phyloP scores from a whole-genome alignment of 257 asterid genomes.

The Cordia subcordata region DNA sequence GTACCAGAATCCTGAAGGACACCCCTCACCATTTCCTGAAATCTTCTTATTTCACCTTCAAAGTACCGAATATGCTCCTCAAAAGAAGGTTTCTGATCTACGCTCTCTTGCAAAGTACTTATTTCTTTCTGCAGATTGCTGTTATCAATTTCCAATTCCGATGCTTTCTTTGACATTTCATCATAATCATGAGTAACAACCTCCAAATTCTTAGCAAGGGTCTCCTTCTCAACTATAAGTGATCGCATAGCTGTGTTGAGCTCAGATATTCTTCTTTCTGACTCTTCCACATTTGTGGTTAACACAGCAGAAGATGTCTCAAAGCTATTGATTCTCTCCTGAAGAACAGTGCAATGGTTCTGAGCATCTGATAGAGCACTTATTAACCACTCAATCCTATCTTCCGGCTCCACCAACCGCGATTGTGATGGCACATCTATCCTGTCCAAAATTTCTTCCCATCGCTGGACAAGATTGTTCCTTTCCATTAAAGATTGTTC shows the following conservation, averaged over 20 bases:
- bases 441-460: slow-evolving; percentile 79
- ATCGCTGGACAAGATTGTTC: slow-evolving; percentile 80
- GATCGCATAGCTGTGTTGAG: slow-evolving; percentile 54
- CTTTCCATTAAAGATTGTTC: slow-evolving; percentile 93
- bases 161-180: slow-evolving; percentile 36
- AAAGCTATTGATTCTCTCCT: slow-evolving; percentile 62
- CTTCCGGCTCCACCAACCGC: slow-evolving; percentile 80
- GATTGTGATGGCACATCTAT: slow-evolving; percentile 74
- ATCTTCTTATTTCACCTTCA: slow-evolving; percentile 48
- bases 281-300: slow-evolving; percentile 58
- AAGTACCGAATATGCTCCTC: slow-evolving; percentile 49
- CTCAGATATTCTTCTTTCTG: slow-evolving; percentile 51
- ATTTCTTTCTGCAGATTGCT: slow-evolving; percentile 51
- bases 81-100: neutral
- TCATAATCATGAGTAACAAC: slow-evolving; percentile 41
- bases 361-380: slow-evolving; percentile 64
- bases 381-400: slow-evolving; percentile 78
- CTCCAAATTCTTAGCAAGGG: slow-evolving; percentile 52
- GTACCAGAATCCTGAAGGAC: slow-evolving; percentile 51
- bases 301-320: slow-evolving; percentile 54
- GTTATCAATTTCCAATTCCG: slow-evolving; percentile 31
- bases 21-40: slow-evolving; percentile 55
- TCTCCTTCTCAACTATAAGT: slow-evolving; percentile 56
- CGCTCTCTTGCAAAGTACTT: slow-evolving; percentile 24
- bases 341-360: slow-evolving; percentile 59